Base-by-base conservation (phyloP, 148 eudicot genomes). In the Camellia japonica region DNA sequence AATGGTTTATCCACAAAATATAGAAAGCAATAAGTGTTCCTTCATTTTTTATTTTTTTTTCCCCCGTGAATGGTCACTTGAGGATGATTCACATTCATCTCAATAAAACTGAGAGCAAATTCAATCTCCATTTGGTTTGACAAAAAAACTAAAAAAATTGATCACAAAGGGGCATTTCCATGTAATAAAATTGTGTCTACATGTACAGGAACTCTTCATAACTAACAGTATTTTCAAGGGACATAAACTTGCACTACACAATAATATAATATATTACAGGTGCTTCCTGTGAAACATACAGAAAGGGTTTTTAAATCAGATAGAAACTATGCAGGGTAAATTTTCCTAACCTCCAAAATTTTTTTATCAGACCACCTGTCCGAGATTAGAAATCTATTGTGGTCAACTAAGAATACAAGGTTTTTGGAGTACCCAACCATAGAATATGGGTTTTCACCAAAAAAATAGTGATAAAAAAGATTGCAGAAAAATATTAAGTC, bases 401-500 rank as follows among this genome's bases (percentile, higher is more conserved):
- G 49, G 8, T 42, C 46, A 38, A 38, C 13, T 41, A n/a, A 68
- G 47, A 68, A 68, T 16, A 68, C 1, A 30, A 30, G 38, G 38
- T 30, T 30, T 30, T 30, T 30, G 38, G 38, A 30, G 38, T 30
- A 30, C 38, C 38, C 38, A 30, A 30, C 38, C 38, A 30, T 30
- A 30, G 38, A 30, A 30, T 7, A 9, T 38, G 8, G 7, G 19
- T 69, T 69, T 46, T 49, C 8, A 44, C 20, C 9, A 46, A 46
- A 69, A 69, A 69, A 18, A 16, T 7, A 43, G 6, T 44, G 20
- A 68, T 42, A 46, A 18, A 46, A 18, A 18, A 69, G n/a, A 67
- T 67, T 67, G 71, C 49, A 69, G 73, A 69, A n/a, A n/a, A 41
- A n/a, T 20, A 16, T 62, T 11, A 58, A 62, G 65, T 62, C 60